Evolutionary conservation across 2,329 filamentous ascomycete species (phyloP).

Genomic region (Fusarium nisikadoi): DNA sequence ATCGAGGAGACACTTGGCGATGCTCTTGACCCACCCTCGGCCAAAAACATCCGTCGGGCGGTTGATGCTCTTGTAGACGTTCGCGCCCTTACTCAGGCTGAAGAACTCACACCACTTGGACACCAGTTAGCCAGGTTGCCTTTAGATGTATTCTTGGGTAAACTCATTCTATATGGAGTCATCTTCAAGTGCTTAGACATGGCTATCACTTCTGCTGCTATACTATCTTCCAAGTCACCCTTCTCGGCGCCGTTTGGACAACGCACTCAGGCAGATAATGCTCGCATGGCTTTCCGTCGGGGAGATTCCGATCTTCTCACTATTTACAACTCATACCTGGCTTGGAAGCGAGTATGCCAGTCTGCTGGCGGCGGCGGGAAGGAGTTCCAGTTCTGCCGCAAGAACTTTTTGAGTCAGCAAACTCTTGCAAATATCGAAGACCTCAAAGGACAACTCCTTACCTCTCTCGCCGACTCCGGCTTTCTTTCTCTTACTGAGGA

Average conservation of each 20-base stretch:
- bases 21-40: conserved; percentile 88
- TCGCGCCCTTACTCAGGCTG: conserved; percentile 81
- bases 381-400: conserved; percentile 91
- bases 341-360: conserved; percentile 87
- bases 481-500: conserved; percentile 79
- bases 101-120: conserved; percentile 89
- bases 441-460: conserved; percentile 89
- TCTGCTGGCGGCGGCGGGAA: conserved; percentile 70
- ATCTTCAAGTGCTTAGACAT: conserved; percentile 94
- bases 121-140: conserved; percentile 88
- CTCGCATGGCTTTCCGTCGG: conserved; percentile 80
- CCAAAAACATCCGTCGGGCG: conserved; percentile 91
- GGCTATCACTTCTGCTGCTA: conserved; percentile 89
- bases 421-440: conserved; percentile 94
- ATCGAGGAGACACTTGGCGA: conserved; percentile 90
- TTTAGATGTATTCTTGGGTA: conserved; percentile 93
- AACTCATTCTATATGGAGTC: conserved; percentile 86
- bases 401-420: conserved; percentile 92
- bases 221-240: conserved; percentile 93
- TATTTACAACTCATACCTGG: conserved; percentile 89
- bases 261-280: conserved; percentile 82
- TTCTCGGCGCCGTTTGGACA: conserved; percentile 90
- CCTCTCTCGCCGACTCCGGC: conserved; percentile 85
- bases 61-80: conserved; percentile 95
- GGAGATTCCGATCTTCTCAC: conserved; percentile 93